Base-by-base conservation (phyloP, 805 yeast genomes). In the Ogataea pilisensis region DNA sequence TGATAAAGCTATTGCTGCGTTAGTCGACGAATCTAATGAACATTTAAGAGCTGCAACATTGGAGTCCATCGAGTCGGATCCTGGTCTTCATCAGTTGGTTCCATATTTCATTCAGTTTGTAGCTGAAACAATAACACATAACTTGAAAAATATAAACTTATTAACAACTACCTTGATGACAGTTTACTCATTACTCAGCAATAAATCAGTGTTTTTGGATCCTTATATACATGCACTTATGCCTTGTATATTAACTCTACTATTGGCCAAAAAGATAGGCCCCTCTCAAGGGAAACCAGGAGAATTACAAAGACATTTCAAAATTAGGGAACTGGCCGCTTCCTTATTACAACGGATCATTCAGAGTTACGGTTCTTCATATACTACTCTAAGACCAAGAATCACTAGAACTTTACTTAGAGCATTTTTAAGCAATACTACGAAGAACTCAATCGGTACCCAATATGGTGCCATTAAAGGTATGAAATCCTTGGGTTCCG, bases 41-140 rank as follows among this genome's bases (percentile, higher is more conserved):
- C 69, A 70, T 31, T 66, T 87, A 58, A 79, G 76, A 48, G 74
- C 76, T 29, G 93, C 96, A 0, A 97, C 97, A 2, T 69, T 93
- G 40, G 80, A 82, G 22, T 85, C 96, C 8, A 68, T 93, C 44
- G 78, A 85, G 44, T 81, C 85, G 24, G 99, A 93, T 59, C 96
- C 97, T 2, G 99, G 99, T 26, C 67, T 93, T 42, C 99, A 93
- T 67, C 99, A 93, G 63, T 66, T 93, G 37, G 93, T 95, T 5
- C 99, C 99, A 2, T 93, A 93, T 60, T 86, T 93, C 54, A 90
- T 93, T 37, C 98, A 93, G 58, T 90, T 93, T 57, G 87, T 89
- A 27, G 95, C 96, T 6, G 99, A 93, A 58, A 95, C 95, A 51
- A 80, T 93, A 42, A 87, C 98, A 0, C 83, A 87, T 57, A 91